Conservation (phyloP, 495 filamentous ascomycete species). For the Neurospora sp. region DNA sequence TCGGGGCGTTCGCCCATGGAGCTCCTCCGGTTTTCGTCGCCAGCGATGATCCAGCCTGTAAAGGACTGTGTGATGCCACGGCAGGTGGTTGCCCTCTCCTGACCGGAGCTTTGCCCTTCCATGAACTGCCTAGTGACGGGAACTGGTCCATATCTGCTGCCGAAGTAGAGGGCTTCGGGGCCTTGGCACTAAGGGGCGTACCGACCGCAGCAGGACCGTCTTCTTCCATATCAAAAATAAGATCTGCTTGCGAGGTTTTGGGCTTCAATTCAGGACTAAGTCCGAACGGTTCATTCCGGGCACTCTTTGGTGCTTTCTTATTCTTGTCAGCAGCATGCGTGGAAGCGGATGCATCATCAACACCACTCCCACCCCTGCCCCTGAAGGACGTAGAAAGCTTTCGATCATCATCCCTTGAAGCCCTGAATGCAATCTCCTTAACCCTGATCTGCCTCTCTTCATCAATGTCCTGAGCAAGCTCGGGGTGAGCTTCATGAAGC, state of each 20-base stretch:
- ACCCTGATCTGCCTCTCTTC: slow-evolving; percentile 40
- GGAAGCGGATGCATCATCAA: slow-evolving; percentile 43
- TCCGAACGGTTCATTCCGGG: slow-evolving; percentile 32
- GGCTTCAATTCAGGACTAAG: slow-evolving; percentile 51
- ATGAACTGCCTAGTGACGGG: slow-evolving; percentile 13
- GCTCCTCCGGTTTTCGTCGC: slow-evolving; percentile 11
- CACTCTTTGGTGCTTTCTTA: slow-evolving; percentile 37
- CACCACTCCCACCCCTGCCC: slow-evolving; percentile 34
- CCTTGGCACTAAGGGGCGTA: slow-evolving; percentile 12
- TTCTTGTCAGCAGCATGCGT: slow-evolving; percentile 47
- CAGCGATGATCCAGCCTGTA: neutral
- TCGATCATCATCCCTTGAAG: slow-evolving; percentile 49
- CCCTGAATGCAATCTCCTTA: slow-evolving; percentile 47
- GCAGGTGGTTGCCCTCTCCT: slow-evolving; percentile 4
- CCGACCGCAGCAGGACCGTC: slow-evolving; percentile 31
- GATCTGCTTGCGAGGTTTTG: slow-evolving; percentile 56
- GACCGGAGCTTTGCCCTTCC: slow-evolving; percentile 8
- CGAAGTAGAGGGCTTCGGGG: slow-evolving; percentile 3
- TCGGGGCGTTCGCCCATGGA: slow-evolving; percentile 53
- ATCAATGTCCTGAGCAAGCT: slow-evolving; percentile 39
- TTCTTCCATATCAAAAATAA: slow-evolving; percentile 96
- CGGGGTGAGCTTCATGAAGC: slow-evolving; percentile 62
- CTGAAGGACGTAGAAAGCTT: slow-evolving; percentile 38
- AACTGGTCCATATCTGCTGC: slow-evolving; percentile 11
- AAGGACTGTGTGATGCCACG: neutral